Evolutionary conservation across 2,329 filamentous ascomycete genomes (phyloP).

Genomic region (Neopestalotiopsis rosae): DNA sequence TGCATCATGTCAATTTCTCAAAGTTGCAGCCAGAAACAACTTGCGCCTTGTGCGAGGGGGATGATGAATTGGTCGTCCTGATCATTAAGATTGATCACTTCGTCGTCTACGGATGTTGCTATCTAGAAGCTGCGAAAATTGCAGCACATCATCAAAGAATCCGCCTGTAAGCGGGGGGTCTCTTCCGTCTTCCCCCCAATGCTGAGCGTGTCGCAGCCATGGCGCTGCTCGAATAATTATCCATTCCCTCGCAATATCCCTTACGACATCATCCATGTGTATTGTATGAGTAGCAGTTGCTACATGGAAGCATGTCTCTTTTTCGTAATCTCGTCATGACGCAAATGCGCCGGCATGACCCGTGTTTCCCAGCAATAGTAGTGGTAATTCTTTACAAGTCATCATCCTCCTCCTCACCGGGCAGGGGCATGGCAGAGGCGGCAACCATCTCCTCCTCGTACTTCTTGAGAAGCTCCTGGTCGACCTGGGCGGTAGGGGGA

Average conservation of each 20-base stretch:
- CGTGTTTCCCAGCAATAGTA: constrained; percentile 22
- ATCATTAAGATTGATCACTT: constrained; percentile 22
- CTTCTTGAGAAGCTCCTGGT: constrained; percentile 78
- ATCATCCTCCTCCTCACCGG: constrained; percentile 88
- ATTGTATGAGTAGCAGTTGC: constrained; percentile 20
- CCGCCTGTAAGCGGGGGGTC: constrained; percentile 24
- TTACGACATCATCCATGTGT: constrained; percentile 30
- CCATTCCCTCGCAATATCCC: constrained; percentile 32
- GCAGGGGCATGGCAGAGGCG: constrained; percentile 83
- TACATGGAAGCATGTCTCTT: constrained; percentile 17
- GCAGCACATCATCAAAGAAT: constrained; percentile 37
- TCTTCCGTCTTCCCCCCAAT: constrained; percentile 25
- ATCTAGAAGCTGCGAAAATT: constrained; percentile 37
- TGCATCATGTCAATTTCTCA: background rate
- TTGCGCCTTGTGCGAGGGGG: background rate
- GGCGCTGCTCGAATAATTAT: constrained; percentile 29
- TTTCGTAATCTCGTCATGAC: constrained; percentile 11
- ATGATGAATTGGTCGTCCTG: constrained; percentile 9
- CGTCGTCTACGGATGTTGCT: constrained; percentile 40
- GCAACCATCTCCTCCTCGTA: constrained; percentile 89
- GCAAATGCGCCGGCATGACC: constrained; percentile 20
- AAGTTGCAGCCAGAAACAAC: background rate
- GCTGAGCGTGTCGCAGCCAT: constrained; percentile 30
- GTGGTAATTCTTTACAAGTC: constrained; percentile 54
- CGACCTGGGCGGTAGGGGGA: constrained; percentile 89